Conservation (phyloP, 2,329 filamentous ascomycete genomes). For the Neonectria magnoliae region DNA sequence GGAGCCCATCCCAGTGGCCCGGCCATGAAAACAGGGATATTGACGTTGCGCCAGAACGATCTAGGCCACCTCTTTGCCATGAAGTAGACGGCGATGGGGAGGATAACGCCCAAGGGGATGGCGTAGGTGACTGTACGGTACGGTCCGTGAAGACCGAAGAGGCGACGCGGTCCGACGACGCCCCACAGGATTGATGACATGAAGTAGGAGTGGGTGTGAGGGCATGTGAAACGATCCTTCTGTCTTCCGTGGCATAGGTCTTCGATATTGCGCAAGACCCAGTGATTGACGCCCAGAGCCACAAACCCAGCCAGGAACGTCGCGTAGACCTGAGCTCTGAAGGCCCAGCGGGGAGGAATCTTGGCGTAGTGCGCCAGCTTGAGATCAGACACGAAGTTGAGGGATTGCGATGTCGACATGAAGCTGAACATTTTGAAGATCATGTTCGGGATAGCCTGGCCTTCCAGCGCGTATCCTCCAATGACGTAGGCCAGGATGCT, state of each 20-base stretch:
- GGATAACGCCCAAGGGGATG: slow-evolving; percentile 30
- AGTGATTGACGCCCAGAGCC: slow-evolving; percentile 69
- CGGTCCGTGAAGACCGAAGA: slow-evolving; percentile 56
- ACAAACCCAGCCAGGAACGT: slow-evolving; percentile 64
- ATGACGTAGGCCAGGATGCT: slow-evolving; percentile 75
- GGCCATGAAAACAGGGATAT: slow-evolving; percentile 36
- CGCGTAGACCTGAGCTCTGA: slow-evolving; percentile 63
- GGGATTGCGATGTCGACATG: slow-evolving; percentile 68
- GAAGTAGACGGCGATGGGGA: slow-evolving; percentile 34
- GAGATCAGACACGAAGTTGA: slow-evolving; percentile 68
- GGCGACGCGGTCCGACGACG: slow-evolving; percentile 70
- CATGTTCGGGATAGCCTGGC: slow-evolving; percentile 74
- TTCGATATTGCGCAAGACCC: slow-evolving; percentile 64
- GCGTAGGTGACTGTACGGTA: slow-evolving; percentile 34
- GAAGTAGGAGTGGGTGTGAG: slow-evolving; percentile 62
- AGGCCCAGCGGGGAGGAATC: slow-evolving; percentile 63
- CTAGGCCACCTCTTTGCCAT: slow-evolving; percentile 32
- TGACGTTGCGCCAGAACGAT: slow-evolving; percentile 36
- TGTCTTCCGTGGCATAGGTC: slow-evolving; percentile 64
- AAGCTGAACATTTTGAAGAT: slow-evolving; percentile 76
- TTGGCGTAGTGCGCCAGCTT: slow-evolving; percentile 73
- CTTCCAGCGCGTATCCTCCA: slow-evolving; percentile 73
- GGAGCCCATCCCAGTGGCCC: slow-evolving; percentile 41
- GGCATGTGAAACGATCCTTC: slow-evolving; percentile 62
- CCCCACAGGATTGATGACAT: slow-evolving; percentile 74